Percentiles rank a stretch among this genome's conserved stretches.
phyloP scores from a whole-genome alignment of 495 filamentous ascomycete genomes.

The Cryomyces minteri region DNA sequence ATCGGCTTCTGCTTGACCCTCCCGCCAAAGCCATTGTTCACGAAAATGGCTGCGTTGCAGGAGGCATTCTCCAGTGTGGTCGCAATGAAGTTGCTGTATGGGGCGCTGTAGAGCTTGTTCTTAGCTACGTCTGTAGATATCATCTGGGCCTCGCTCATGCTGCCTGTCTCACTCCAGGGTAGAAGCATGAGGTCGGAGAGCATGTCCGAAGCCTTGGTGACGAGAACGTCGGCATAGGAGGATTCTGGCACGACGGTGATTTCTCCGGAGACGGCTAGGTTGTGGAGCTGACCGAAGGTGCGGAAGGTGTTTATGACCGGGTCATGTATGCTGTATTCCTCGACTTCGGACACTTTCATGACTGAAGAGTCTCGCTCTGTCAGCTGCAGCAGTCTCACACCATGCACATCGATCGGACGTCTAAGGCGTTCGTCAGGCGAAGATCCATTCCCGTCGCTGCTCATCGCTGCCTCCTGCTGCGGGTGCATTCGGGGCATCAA shows the following conservation, averaged over 20 bases:
- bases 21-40: slow-evolving; percentile 55
- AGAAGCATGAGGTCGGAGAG: slow-evolving; percentile 67
- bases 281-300: slow-evolving; percentile 70
- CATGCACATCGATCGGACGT: slow-evolving; percentile 60
- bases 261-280: slow-evolving; percentile 65
- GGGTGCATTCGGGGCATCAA: slow-evolving; percentile 8
- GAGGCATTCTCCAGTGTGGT: slow-evolving; percentile 37
- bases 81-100: slow-evolving; percentile 28
- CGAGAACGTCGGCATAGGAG: slow-evolving; percentile 61
- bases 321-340: slow-evolving; percentile 59
- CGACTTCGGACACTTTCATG: slow-evolving; percentile 78
- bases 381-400: slow-evolving; percentile 69
- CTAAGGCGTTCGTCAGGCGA: slow-evolving; percentile 9
- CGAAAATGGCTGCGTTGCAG: slow-evolving; percentile 63
- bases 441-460: slow-evolving; percentile 1
- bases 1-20: slow-evolving; percentile 17
- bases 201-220: slow-evolving; percentile 43
- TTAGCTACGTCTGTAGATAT: slow-evolving; percentile 21
- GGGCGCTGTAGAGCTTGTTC: slow-evolving; percentile 11
- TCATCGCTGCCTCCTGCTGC: slow-evolving; percentile 3
- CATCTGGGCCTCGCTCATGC: slow-evolving; percentile 35
- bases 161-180: slow-evolving; percentile 81
- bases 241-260: slow-evolving; percentile 58
- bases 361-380: slow-evolving; percentile 88
- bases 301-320: slow-evolving; percentile 86